Evolutionary conservation across 805 yeast species (phyloP).

Genomic region (Hemisphaericaspora nanyangensis): DNA sequence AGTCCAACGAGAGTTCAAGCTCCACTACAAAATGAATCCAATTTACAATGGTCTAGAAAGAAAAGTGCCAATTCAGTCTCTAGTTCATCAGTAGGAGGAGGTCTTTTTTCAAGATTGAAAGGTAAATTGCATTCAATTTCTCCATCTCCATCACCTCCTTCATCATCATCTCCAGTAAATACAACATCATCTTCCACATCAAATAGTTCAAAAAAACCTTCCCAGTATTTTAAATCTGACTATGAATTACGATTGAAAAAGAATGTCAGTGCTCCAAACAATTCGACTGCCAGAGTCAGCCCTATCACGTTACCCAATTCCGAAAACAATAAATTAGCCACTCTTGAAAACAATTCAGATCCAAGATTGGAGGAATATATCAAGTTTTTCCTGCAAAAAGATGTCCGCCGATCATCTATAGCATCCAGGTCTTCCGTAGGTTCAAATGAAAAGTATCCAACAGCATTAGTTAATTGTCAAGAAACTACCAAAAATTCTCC

Average conservation of each 20-base stretch:
- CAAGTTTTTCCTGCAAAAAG: slow-evolving; percentile 27
- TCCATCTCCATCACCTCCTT: slow-evolving; percentile 5
- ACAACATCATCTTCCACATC: slow-evolving; percentile 1
- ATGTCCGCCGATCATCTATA: slow-evolving; percentile 14
- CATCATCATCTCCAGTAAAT: slow-evolving; percentile 6
- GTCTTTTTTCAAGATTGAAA: slow-evolving; percentile 35
- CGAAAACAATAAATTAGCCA: neutral
- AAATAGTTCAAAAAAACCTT: neutral
- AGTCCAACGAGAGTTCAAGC: neutral
- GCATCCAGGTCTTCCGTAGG: slow-evolving; percentile 12
- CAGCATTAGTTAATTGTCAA: slow-evolving; percentile 17
- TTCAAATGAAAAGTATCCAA: slow-evolving; percentile 10
- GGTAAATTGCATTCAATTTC: slow-evolving; percentile 23
- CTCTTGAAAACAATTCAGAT: slow-evolving; percentile 13
- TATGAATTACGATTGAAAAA: slow-evolving; percentile 4
- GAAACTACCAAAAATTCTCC: slow-evolving; percentile 10
- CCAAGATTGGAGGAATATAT: slow-evolving; percentile 36
- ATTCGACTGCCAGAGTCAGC: neutral
- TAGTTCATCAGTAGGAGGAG: slow-evolving; percentile 8
- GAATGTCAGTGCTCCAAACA: neutral
- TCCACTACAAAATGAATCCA: neutral
- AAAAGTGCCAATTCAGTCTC: no score
- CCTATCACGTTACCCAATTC: neutral
- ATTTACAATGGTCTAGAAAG: neutral
- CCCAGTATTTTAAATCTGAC: slow-evolving; percentile 3